These are phyloP conservation scores for Quambalaria eucalypti DNA, from an alignment of 1,284 basidiomycete genomes.

Conservation along the genomic window DNA sequence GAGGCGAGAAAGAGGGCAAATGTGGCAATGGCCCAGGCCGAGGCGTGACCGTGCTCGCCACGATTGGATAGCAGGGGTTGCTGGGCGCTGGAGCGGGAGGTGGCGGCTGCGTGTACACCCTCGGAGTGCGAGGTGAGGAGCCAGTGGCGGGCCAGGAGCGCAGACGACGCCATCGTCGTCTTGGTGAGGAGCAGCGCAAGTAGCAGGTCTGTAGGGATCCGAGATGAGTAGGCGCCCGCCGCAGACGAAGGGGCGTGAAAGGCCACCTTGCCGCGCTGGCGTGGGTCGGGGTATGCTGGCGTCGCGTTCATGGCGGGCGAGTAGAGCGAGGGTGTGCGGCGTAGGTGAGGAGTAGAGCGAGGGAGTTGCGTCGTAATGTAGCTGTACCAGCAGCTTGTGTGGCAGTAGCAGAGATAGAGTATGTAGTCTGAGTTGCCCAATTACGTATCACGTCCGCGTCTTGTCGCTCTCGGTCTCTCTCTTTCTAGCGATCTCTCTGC, in stretches of 20 bases:
- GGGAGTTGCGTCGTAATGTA: no score
- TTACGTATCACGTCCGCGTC: no score
- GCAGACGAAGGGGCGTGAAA: not conserved
- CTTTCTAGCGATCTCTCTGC: no score
- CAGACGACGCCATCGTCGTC: constrained; percentile 39
- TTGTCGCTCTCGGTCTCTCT: no score
- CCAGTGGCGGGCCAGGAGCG: constrained; percentile 40
- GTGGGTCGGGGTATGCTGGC: not conserved
- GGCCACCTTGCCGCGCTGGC: not conserved
- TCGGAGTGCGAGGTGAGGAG: constrained; percentile 30
- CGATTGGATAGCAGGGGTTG: not conserved
- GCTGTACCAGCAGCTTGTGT: no score
- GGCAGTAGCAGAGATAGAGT: no score
- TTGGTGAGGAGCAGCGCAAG: constrained; percentile 42
- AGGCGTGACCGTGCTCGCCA: not conserved
- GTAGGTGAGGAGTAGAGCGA: constrained; percentile 41
- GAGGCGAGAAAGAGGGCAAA: constrained; percentile 29
- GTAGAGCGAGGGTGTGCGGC: no score
- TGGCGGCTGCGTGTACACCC: constrained; percentile 4
- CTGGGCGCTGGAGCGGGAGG: not conserved
- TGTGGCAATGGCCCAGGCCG: constrained; percentile 34
- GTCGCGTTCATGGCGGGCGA: not conserved
- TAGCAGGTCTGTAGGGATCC: constrained; percentile 38
- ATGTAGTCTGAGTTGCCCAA: no score
- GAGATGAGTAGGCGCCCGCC: not conserved